Base-by-base conservation (phyloP, 1,139 yeast species). In the Lodderomyces elongisporus region DNA sequence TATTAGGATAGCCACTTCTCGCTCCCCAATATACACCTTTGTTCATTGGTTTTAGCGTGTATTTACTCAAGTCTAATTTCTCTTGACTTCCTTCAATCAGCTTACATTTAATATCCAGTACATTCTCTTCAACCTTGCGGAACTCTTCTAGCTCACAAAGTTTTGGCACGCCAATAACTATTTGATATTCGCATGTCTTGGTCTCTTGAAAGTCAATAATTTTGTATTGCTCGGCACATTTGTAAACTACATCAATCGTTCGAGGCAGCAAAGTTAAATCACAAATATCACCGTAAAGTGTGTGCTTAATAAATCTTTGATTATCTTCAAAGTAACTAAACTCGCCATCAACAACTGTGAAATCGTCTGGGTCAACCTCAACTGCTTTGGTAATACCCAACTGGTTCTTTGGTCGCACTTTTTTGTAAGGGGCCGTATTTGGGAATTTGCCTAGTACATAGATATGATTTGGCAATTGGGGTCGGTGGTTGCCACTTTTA, bases 121-220 rank as follows among this genome's bases (percentile, higher is more conserved):
- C 57, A 23, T 58, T 55, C 14, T 65, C 69, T 16, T 59, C 63
- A 5, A 45, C 35, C 0, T 74, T 72, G 17, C 49, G 47, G 43
- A 82, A 77, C 26, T 71, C 66, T 4, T 63, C 65, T 31, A 74
- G 58, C 10, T 51, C 47, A 52, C 96, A 88, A 15, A 85, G 58
- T 5, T 62, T 60, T 0, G 84, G 80, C 1, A 81, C 62, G 29
- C 70, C 66, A 2, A 87, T 58, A n/a, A 65, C 65, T 53, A 81
- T 68, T 43, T 70, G 70, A 48, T 87, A 87, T 31, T 75, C 76
- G 53, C 96, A 88, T 0, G 91, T 81, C 41, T 70, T 73, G 33
- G 75, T 62, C 56, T 89, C 97, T 33, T 62, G 63, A 0, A 81
- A 70, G 39, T 69, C 67, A 6, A 55, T 24, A 8, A 65, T 55